These are phyloP conservation scores for Penicillium cataractarum DNA, from an alignment of 495 filamentous ascomycete genomes.

Conservation along the genomic window DNA sequence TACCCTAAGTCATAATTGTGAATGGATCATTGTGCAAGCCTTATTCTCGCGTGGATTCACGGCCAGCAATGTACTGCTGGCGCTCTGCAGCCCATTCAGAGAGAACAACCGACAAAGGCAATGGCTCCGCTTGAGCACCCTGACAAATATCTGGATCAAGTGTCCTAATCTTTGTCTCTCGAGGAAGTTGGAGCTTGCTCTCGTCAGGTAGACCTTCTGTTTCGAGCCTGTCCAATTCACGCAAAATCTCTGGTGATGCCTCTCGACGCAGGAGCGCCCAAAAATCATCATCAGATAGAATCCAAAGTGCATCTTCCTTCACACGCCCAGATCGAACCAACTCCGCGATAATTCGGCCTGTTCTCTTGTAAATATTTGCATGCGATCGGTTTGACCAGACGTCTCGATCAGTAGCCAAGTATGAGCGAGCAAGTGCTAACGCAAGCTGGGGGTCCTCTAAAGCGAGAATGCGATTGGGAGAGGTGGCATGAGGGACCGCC, in stretches of 20 bases:
- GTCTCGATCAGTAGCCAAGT: slow-evolving; percentile 37
- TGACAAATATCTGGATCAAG: slow-evolving; percentile 43
- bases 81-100: slow-evolving; percentile 38
- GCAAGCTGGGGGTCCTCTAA: slow-evolving; percentile 36
- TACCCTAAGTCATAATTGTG: too few relatives aligned
- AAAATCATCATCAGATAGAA: slow-evolving; percentile 41
- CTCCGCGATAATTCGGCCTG: slow-evolving; percentile 39
- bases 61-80: slow-evolving; percentile 34
- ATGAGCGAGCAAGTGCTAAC: slow-evolving; percentile 35
- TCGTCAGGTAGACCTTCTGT: slow-evolving; percentile 34
- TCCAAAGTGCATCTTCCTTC: slow-evolving; percentile 38
- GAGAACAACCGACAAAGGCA: slow-evolving; percentile 35
- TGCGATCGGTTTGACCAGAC: slow-evolving; percentile 44
- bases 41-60: slow-evolving; percentile 12
- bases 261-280: slow-evolving; percentile 36
- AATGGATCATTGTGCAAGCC: too few relatives aligned
- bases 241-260: slow-evolving; percentile 27
- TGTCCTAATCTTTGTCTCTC: slow-evolving; percentile 39
- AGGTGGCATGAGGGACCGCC: slow-evolving; percentile 32
- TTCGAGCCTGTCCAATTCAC: slow-evolving; percentile 37
- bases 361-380: slow-evolving; percentile 35
- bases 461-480: slow-evolving; percentile 38
- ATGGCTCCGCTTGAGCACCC: slow-evolving; percentile 13
- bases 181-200: slow-evolving; percentile 30
- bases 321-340: slow-evolving; percentile 26